Percentiles rank a stretch among this genome's conserved stretches.
phyloP scores from a whole-genome alignment of 2,329 filamentous ascomycete genomes.

The Alternaria sp. region DNA sequence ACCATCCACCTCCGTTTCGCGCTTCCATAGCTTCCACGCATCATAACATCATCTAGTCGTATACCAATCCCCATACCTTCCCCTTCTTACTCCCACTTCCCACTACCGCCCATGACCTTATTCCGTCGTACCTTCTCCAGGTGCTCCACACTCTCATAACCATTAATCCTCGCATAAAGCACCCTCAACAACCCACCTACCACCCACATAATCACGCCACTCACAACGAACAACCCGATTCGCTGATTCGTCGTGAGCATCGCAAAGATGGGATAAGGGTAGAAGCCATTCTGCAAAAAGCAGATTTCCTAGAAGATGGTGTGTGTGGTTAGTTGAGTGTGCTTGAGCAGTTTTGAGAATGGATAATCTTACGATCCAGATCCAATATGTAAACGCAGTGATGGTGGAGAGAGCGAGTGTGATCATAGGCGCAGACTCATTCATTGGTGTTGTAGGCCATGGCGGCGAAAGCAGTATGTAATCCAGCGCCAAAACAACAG shows the following conservation, averaged over 20 bases:
- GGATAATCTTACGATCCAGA: conserved; percentile 62
- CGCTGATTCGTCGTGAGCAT: conserved; percentile 70
- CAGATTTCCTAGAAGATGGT: conserved; percentile 62
- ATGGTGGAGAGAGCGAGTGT: conserved; percentile 64
- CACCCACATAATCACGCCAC: conserved; percentile 73
- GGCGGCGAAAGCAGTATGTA: conserved; percentile 73
- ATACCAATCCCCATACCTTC: neutral
- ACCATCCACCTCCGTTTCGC: too few relatives aligned
- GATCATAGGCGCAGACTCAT: conserved; percentile 56
- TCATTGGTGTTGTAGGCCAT: conserved; percentile 64
- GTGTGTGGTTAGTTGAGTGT: neutral
- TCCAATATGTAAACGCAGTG: conserved; percentile 74
- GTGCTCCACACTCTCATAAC: conserved; percentile 44
- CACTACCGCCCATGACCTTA: conserved; percentile 20
- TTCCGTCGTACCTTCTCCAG: conserved; percentile 25
- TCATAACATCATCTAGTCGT: neutral
- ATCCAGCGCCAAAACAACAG: conserved; percentile 69
- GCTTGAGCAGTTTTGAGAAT: neutral
- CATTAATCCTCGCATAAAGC: conserved; percentile 72
- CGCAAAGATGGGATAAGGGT: conserved; percentile 86
- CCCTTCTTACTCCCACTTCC: conserved; percentile 26
- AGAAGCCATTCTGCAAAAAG: conserved; percentile 71
- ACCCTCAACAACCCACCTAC: conserved; percentile 73
- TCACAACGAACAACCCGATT: conserved; percentile 70
- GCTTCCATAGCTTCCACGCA: neutral